Evolutionary conservation across 768 basidiomycete species (phyloP).

Genomic region (Tremella yokohamensis): DNA sequence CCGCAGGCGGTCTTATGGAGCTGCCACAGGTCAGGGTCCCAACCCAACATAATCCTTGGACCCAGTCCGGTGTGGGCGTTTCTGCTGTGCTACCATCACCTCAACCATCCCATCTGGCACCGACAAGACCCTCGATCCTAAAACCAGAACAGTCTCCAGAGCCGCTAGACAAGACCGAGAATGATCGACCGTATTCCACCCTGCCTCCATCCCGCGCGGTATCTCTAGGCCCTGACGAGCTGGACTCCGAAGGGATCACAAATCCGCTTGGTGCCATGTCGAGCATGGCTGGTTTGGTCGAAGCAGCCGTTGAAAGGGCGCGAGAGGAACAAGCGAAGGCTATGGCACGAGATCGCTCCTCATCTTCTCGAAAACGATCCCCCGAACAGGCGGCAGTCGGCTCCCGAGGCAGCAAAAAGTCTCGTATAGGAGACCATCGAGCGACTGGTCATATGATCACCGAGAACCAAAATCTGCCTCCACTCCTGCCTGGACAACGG

Average conservation of each 20-base stretch:
- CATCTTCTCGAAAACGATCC: no score
- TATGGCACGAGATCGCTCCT: no score
- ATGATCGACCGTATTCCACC: conserved; percentile 11
- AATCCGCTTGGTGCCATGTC: conserved; percentile 47
- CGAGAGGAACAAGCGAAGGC: conserved; percentile 30
- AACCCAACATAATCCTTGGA: no score
- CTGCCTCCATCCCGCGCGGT: conserved; percentile 42
- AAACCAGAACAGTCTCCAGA: neutral
- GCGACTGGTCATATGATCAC: conserved; percentile 24
- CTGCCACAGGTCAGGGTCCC: no score
- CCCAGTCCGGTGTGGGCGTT: no score
- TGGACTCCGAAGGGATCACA: conserved; percentile 56
- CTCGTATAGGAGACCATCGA: neutral
- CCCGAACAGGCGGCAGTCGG: neutral
- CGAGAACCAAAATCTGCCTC: conserved; percentile 34
- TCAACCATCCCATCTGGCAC: neutral
- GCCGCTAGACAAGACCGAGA: neutral
- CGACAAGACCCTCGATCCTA: neutral
- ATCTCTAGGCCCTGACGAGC: conserved; percentile 66
- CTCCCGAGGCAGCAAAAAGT: neutral
- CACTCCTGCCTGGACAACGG: conserved; percentile 13
- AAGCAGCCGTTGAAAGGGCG: conserved; percentile 49
- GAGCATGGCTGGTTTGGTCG: conserved; percentile 49
- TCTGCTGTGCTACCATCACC: neutral
- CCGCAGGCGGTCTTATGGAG: no score